phyloP scores from a whole-genome alignment of 192 early-diverging fungal genomes.

The Entomortierella chlamydospora region DNA sequence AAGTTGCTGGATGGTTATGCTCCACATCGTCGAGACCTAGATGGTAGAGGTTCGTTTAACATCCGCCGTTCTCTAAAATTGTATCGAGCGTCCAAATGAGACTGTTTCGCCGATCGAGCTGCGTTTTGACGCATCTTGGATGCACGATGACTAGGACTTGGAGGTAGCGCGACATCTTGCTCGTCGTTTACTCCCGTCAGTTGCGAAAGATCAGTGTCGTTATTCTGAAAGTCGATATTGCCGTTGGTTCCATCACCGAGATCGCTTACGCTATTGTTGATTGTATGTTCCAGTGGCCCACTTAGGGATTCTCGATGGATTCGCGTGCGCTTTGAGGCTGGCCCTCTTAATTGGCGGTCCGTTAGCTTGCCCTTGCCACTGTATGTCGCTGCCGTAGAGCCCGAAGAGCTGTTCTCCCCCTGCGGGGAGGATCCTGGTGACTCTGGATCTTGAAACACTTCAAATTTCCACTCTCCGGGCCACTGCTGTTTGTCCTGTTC shows the following conservation, averaged over 20 bases:
- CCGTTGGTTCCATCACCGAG: background rate
- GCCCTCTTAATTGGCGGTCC: constrained; percentile 32
- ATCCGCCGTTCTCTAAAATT: constrained; percentile 39
- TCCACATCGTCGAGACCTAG: constrained; percentile 23
- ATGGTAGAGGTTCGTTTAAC: constrained; percentile 22
- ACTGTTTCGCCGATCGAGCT: background rate
- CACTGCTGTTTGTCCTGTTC: constrained; percentile 46
- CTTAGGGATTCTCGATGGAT: constrained; percentile 11
- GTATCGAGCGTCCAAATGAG: constrained; percentile 27
- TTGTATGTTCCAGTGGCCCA: background rate
- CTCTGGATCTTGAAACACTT: constrained; percentile 36
- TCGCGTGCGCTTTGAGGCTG: constrained; percentile 19
- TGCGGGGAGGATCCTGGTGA: constrained; percentile 7
- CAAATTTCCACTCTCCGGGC: constrained; percentile 53
- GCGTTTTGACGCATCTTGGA: constrained; percentile 1
- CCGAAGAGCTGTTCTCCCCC: background rate
- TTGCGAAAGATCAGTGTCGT: background rate
- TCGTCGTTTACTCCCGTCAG: background rate
- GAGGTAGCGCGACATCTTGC: background rate
- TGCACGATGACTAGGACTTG: constrained; percentile 15
- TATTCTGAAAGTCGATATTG: background rate
- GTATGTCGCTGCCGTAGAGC: background rate
- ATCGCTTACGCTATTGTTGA: background rate
- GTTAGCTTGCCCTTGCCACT: constrained; percentile 45
- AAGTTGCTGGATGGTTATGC: constrained; percentile 8